Evolutionary conservation across 2,329 filamentous ascomycete species (phyloP), one percentile per base, ranked within the genome.

Genomic region (Laburnicola sp.): DNA sequence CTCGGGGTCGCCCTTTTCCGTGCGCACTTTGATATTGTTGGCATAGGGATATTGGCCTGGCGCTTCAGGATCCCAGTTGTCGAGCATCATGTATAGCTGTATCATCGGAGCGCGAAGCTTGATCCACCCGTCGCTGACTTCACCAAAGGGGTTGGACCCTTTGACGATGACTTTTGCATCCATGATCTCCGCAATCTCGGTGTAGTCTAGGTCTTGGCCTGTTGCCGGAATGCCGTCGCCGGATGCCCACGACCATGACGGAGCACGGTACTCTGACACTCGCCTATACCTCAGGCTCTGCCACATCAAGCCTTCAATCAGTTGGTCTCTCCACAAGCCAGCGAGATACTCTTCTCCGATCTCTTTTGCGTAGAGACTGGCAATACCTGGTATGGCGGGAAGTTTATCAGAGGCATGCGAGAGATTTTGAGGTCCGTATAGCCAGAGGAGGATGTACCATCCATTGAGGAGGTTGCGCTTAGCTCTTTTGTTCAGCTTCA

Each of bases 241-340:
- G 6, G 53, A 55, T 3, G 53, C 49, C 53, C 53, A 52, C 9
- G 53, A 55, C 53, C 53, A 54, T 5, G 49, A 54, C 8, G 47
- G 51, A n/a, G 51, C 51, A n/a, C 51, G 51, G 38, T 54, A 54
- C 27, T 50, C 36, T 8, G 25, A 7, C 6, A 45, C 35, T 22
- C 40, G 32, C 27, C 44, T 41, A 22, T 28, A 53, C 10, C 35
- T 27, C 27, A 44, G 39, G 45, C 45, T 40, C 25, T 45, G 39
- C 50, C 50, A 48, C 39, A 45, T 25, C 30, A 48, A 36, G 26
- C 45, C 50, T 28, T 53, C 40, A 16, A 48, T 40, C 2, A 53
- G 41, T 22, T 48, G 45, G n/a, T 48, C 26, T 10, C 41, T 36
- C 49, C 49, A 56, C 26, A 56, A 36, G 3, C 53, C 53, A 22